Conservation (phyloP, 2,329 filamentous ascomycete species). For the Aspergillus sclerotialis region DNA sequence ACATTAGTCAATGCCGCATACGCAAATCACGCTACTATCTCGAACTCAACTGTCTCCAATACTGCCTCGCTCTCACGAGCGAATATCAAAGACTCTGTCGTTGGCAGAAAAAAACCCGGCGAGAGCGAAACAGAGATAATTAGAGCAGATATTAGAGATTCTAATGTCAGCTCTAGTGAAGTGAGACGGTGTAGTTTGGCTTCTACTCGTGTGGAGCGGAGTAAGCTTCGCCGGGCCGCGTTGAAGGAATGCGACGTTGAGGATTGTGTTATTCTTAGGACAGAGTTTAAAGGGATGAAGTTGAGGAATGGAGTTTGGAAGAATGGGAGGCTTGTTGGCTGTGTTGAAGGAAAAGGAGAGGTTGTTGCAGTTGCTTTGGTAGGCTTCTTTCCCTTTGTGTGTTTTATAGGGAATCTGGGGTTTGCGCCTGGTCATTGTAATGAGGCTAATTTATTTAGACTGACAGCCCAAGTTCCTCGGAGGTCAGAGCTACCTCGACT, state of each 20-base stretch:
- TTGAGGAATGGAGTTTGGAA: constrained; percentile 20
- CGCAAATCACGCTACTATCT: background rate
- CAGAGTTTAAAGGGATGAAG: constrained; percentile 16
- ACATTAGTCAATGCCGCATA: background rate
- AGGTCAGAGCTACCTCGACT: too few species aligned
- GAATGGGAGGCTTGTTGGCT: constrained; percentile 16
- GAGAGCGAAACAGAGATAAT: too few species aligned
- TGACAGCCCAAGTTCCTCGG: too few species aligned
- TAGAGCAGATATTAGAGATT: constrained; percentile 9
- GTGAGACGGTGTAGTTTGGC: constrained; percentile 11
- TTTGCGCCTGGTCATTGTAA: too few species aligned
- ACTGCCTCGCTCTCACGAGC: background rate
- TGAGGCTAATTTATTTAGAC: too few species aligned
- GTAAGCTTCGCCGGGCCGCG: constrained; percentile 5
- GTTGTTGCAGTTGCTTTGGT: constrained; percentile 7
- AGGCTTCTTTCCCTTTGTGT: background rate
- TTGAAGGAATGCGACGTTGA: constrained; percentile 16
- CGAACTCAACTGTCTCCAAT: background rate
- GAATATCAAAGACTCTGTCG: background rate
- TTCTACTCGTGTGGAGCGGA: constrained; percentile 4
- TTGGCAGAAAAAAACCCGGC: constrained; percentile 8
- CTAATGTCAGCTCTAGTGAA: constrained; percentile 7
- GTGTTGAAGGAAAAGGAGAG: constrained; percentile 5
- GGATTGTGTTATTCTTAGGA: constrained; percentile 13
- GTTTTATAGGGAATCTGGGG: too few species aligned